Evolutionary conservation across 371 early-diverging fungal species (phyloP), one percentile per base, ranked within the genome.

Genomic region (Choanephora cucurbitarum): DNA sequence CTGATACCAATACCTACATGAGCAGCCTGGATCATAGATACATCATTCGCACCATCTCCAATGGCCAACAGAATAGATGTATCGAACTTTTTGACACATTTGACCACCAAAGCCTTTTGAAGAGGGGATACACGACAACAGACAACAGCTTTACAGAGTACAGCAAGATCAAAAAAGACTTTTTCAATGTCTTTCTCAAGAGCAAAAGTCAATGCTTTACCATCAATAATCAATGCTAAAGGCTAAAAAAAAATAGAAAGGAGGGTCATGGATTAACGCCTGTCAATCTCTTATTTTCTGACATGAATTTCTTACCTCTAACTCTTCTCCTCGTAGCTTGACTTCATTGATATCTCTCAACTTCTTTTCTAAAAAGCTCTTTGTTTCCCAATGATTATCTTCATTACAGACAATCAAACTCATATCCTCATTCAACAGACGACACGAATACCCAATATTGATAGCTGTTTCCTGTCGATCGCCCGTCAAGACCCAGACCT

Each of bases 31-130:
- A 99, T 92, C 99, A 99, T 99, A 22, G 91, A 86, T 5, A 99
- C 97, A 72, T 99, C 99, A 68, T 99, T 99, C 37, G 98, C 98
- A 45, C 99, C 99, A 73, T 99, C 99, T 41, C 99, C 98, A 51
- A 96, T 95, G 41, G 90, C 97, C 57, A 91, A 86, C 49, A 87
- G 69, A 64, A 89, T 91, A 10, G 92, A 85, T 52, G 80, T 88
- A 42, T 74, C 78, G 43, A 86, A 81, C 15, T 89, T 82, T 62
- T 92, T 91, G 31, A 98, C 92, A 32, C 92, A 73, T 64, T 90
- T 90, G 24, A 95, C 94, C n/a, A 98, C 93, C 59, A 91, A 65
- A 0, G 95, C 94, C 79, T 98, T 98, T 66, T 97, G 95, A 19
- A 92, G 73, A 23, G 98, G 98, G 8, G 93, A 91, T 19, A 96